Evolutionary conservation across 352 stramenopile species (phyloP), one percentile per base, ranked within the genome.

Genomic region (Blastocystis sp.): DNA sequence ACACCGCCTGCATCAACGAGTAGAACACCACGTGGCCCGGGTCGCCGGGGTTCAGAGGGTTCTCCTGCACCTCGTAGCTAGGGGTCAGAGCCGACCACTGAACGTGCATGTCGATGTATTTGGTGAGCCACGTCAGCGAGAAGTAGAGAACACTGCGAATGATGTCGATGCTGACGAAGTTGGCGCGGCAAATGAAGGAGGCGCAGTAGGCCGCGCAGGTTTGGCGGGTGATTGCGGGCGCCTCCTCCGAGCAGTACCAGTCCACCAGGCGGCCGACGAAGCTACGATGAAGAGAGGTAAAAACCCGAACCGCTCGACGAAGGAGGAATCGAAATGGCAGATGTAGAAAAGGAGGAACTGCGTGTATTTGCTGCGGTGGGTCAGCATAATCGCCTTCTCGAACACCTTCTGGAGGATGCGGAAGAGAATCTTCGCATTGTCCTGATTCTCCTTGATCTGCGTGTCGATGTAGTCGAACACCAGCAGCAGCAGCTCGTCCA

Each of bases 181-280:
- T 96, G 42, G 95, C 94, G 42, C 96, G 93, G 74, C 94, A 96
- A 19, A 98, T 91, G 89, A 98, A 98, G 40, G 95, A 98, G 28
- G 95, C 95, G 38, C 98, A 91, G 90, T 98, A 98, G 42, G 94
- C 97, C 19, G 94, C 94, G 81, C 94, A 95, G 87, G 93, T 97
- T 90, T 98, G 95, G 28, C 94, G 92, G 45, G 94, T 96, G 54
- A 95, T 93, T 14, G 94, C 92, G 7, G 95, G 93, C 7, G 78
- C 60, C 34, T 88, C 78, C 19, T 88, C 78, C 28, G 64, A 79
- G 57, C 78, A 88, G 34, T 45, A 79, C 78, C 78, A 88, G 68
- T 88, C 78, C 2, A 88, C 68, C 45, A 88, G 64, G 6, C 78
- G 60, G 34, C 78, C 52, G 94, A 91, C 68, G 92, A 94, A 40